Base-by-base conservation (phyloP, 2,329 filamentous ascomycete species). In the Aspergillus sp. region DNA sequence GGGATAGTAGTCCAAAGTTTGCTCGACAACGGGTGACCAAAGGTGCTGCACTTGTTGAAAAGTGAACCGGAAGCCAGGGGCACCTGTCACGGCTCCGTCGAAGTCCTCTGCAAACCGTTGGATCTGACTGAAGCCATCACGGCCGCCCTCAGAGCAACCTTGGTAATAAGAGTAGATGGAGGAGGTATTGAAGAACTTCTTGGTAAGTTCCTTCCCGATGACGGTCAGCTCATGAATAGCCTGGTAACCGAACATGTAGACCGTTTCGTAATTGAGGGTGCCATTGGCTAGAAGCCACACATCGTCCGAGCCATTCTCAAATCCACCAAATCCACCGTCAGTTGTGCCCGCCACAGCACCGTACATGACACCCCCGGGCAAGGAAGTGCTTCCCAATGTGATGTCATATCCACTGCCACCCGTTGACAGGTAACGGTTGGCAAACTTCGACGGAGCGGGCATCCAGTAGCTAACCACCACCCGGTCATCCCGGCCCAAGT, bases 131-230 rank as follows among this genome's bases (percentile, higher is more conserved):
- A 78, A 79, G 11, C 80, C 82, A 69, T 84, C 80, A 39, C 82
- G 77, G 0, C 81, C 83, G 15, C 83, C 83, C 54, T 84, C 82
- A 10, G 82, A 84, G 70, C 83, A 85, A 5, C 82, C 83, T 62
- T 83, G 77, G 64, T 81, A 85, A 71, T 84, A 85, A 3, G 81
- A 71, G 51, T 74, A 74, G 47, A 74, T 42, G 15, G 39, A 42
- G 2, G 39, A 42, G 39, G 17, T 42, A 19, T 42, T 42, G 39
- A 19, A 42, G n/a, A 42, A 42, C 39, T 17, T 15, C 39, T 42
- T 47, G 42, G 42, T 23, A 7, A 47, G 42, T 4, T 47, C 19
- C 6, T 47, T 25, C 21, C 42, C 21, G 8, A 47, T 13, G 21
- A 25, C 42, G 13, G 21, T 47, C n/a, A 47, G 42, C 21, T 42